These are phyloP conservation scores for Teratosphaeria gauchensis DNA, from an alignment of 2,329 filamentous ascomycete species.

Conservation along the genomic window DNA sequence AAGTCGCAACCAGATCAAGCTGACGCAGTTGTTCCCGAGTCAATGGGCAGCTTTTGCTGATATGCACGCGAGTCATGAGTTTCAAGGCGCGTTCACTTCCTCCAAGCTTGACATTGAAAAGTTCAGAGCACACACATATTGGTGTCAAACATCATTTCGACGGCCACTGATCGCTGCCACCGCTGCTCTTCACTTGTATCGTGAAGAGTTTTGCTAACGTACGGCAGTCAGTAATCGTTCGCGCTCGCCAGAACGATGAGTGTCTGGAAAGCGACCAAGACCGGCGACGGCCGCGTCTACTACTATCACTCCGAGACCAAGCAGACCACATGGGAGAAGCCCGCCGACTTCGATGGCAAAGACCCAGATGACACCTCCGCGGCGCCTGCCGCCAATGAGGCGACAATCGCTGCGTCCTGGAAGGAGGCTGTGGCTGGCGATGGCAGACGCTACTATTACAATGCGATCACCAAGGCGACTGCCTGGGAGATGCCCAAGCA, in stretches of 20 bases:
- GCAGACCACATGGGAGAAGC: slow-evolving; percentile 88
- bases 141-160: neutral
- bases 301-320: slow-evolving; percentile 86
- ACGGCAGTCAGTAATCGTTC: neutral
- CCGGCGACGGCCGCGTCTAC: slow-evolving; percentile 59
- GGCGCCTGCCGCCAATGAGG: slow-evolving; percentile 30
- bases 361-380: slow-evolving; percentile 58
- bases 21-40: neutral
- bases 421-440: slow-evolving; percentile 82
- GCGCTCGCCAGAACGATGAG: slow-evolving; percentile 10
- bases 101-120: neutral
- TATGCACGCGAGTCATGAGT: neutral
- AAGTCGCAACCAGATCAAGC: no score
- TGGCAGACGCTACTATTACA: slow-evolving; percentile 87
- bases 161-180: neutral
- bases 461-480: slow-evolving; percentile 82
- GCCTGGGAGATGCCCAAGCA: slow-evolving; percentile 77
- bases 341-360: slow-evolving; percentile 49
- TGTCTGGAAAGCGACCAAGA: slow-evolving; percentile 18
- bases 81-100: neutral
- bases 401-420: slow-evolving; percentile 69
- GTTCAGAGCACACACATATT: neutral
- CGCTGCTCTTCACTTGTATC: neutral
- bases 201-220: neutral
- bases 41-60: neutral